Conservation (phyloP, 1,284 basidiomycete genomes). For the Ganoderma meredithae region DNA sequence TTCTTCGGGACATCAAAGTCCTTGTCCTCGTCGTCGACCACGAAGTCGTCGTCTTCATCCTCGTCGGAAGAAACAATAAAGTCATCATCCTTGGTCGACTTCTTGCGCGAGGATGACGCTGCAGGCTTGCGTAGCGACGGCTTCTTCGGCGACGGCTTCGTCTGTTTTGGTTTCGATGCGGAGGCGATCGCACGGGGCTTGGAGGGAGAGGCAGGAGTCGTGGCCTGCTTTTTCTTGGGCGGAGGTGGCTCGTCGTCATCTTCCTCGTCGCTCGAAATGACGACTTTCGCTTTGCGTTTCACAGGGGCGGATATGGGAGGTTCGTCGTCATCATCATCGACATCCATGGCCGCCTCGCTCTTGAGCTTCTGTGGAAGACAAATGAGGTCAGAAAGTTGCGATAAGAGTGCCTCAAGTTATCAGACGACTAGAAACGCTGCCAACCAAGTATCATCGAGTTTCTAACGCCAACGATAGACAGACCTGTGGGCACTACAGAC, state of each 20-base stretch:
- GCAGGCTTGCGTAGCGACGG: conserved; percentile 11
- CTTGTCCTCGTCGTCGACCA: conserved; percentile 42
- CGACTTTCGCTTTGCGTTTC: conserved; percentile 42
- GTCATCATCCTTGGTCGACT: conserved; percentile 37
- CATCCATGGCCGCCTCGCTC: conserved; percentile 38
- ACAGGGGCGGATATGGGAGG: conserved; percentile 23
- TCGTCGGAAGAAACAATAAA: conserved; percentile 34
- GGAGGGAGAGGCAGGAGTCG: conserved; percentile 38
- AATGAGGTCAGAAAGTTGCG: not conserved
- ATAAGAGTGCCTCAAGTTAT: not conserved
- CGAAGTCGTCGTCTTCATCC: conserved; percentile 35
- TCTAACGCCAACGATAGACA: no score
- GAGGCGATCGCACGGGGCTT: conserved; percentile 35
- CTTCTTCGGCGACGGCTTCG: conserved; percentile 18
- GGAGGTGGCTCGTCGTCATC: conserved; percentile 38
- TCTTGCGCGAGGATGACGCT: conserved; percentile 24
- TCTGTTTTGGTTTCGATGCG: conserved; percentile 27
- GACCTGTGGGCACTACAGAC: no score
- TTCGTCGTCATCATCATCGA: conserved; percentile 35
- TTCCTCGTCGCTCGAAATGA: conserved; percentile 45
- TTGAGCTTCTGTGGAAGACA: conserved; percentile 31
- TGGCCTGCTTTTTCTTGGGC: conserved; percentile 51
- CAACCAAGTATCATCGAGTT: no score
- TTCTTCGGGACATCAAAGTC: conserved; percentile 32
- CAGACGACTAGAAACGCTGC: no score